Evolutionary conservation across 148 eudicot species (phyloP).

Genomic region (Cornus florida): DNA sequence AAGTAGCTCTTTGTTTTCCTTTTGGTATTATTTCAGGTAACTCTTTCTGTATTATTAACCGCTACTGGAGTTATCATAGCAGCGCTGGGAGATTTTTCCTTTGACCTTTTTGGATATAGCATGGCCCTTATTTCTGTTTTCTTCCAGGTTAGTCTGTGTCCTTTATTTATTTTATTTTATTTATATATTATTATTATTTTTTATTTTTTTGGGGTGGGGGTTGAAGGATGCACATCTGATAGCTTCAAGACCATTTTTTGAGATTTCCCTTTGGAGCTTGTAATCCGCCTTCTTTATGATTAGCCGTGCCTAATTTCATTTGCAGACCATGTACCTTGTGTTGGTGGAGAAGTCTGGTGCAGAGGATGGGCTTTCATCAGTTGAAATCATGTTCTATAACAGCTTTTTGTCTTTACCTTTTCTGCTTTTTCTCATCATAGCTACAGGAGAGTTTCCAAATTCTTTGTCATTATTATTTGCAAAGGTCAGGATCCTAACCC

Average conservation of each 20-base stretch:
- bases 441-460: slow-evolving; percentile 80
- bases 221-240: slow-evolving; percentile 9
- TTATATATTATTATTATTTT: background rate
- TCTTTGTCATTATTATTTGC: slow-evolving; percentile 65
- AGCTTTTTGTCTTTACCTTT: slow-evolving; percentile 86
- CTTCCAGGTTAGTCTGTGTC: slow-evolving; percentile 59
- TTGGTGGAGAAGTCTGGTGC: slow-evolving; percentile 96
- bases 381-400: slow-evolving; percentile 97
- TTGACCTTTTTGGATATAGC: slow-evolving; percentile 84
- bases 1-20: background rate
- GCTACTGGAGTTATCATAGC: slow-evolving; percentile 96
- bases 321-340: slow-evolving; percentile 98
- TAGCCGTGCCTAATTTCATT: slow-evolving; percentile 12
- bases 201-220: no score
- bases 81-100: slow-evolving; percentile 94
- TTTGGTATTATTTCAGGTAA: slow-evolving; percentile 54
- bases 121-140: slow-evolving; percentile 93
- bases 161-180: background rate
- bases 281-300: slow-evolving; percentile 10
- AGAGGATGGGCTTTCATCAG: slow-evolving; percentile 92
- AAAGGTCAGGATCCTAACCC: slow-evolving; percentile 50
- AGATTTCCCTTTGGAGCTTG: background rate
- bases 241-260: slow-evolving; percentile 3
- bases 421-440: slow-evolving; percentile 72
- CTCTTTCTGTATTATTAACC: slow-evolving; percentile 75